Base-by-base conservation (phyloP, 2,329 filamentous ascomycete genomes). In the Ascochyta viciae-villosae region DNA sequence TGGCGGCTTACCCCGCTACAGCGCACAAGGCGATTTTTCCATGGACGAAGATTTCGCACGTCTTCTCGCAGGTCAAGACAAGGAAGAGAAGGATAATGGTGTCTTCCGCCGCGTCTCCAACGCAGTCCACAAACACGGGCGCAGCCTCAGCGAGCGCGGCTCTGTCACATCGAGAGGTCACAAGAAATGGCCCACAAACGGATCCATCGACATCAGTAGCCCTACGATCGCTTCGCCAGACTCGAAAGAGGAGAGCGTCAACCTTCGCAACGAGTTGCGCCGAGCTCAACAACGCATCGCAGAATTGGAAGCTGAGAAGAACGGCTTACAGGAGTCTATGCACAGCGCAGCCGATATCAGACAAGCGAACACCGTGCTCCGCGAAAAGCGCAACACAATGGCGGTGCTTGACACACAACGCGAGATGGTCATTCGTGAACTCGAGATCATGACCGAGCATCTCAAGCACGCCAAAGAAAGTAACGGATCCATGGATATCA, bases 1-100 rank as follows among this genome's bases (percentile, higher is more conserved):
- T 15, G 62, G 63, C 26, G 64, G 58, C n/a, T 57, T 78, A 44
- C 80, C 80, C 12, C 78, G 79, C 34, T 79, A 85, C 58, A 96
- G 89, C 75, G 84, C 85, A 39, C 91, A 91, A 48, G 91, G 88
- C 50, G 92, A 96, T 63, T 95, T 97, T 70, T 95, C 90, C 57
- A 87, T 96, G 88, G 94, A 98, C 63, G 93, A 97, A 75, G 95
- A 98, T 72, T 92, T 97, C 86, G 90, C 91, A 50, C 89, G 93
- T 54, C 94, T 97, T 54, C 82, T 96, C 57, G 89, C 87, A 37
- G 88, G 86, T 19, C 88, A 88, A 23, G 90, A 92, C 62, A 71
- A 84, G 63, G 61, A 70, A 4, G 74, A 76, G 15, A 76, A 67
- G 58, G 71, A 73, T 15, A 55, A 57, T 50, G 73, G 63, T 45